Percentiles rank a stretch among this genome's conserved stretches.
Evolutionary conservation across 2,329 filamentous ascomycete genomes (phyloP).

Genomic region (Penicillium corylophilum): DNA sequence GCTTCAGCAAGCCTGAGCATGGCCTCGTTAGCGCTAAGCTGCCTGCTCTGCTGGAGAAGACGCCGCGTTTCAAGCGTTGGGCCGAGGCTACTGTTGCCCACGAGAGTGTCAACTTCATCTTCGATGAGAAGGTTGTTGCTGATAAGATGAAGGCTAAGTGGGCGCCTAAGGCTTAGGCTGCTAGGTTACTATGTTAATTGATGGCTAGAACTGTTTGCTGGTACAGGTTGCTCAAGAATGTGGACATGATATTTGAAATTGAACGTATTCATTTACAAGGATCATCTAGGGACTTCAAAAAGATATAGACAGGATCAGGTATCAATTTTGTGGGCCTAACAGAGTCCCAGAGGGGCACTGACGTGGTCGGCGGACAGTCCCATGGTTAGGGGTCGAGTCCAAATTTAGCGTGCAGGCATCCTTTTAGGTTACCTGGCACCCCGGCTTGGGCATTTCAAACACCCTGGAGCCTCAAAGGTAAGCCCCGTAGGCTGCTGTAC

Average conservation of each 20-base stretch:
- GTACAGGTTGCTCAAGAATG: neutral
- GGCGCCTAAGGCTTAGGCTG: conserved; percentile 23
- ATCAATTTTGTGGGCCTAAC: neutral
- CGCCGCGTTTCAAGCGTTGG: conserved; percentile 71
- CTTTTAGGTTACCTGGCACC: neutral
- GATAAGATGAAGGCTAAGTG: conserved; percentile 46
- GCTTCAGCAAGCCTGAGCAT: conserved; percentile 55
- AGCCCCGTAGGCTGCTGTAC: conserved; percentile 2
- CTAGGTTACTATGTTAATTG: neutral
- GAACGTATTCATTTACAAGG: neutral
- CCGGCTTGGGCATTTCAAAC: neutral
- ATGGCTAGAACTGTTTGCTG: neutral
- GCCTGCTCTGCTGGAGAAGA: conserved; percentile 50
- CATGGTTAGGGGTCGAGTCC: conserved; percentile 17
- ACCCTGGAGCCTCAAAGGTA: conserved; percentile 5
- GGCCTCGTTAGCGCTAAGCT: conserved; percentile 47
- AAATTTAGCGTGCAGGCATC: conserved; percentile 13
- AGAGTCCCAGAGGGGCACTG: conserved; percentile 8
- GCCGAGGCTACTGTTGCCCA: conserved; percentile 59
- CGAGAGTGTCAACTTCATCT: conserved; percentile 66
- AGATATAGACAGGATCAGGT: neutral
- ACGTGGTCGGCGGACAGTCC: conserved; percentile 18
- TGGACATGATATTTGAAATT: neutral
- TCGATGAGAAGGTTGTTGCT: conserved; percentile 53
- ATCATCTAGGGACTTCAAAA: neutral